phyloP scores from a whole-genome alignment of 371 early-diverging fungal species.

The Dinochytrium kinnereticum region DNA sequence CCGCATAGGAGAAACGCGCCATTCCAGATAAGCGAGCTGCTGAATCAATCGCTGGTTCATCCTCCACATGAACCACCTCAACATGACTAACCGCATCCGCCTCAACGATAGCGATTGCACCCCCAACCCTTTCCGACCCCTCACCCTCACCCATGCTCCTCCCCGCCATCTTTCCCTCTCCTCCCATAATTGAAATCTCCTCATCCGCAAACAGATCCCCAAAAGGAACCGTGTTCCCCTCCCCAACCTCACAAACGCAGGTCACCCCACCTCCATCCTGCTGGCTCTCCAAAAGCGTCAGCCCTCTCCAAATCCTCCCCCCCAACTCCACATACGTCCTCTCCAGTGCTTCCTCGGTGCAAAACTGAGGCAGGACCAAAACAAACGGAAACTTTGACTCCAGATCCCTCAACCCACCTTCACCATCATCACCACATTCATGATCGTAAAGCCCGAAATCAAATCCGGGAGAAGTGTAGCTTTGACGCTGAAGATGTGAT shows the following conservation, averaged over 20 bases:
- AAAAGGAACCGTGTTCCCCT: neutral
- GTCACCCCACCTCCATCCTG: conserved; percentile 3
- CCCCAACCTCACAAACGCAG: neutral
- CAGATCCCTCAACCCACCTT: neutral
- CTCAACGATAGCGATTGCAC: no score
- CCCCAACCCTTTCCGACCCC: no score
- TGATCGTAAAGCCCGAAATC: neutral
- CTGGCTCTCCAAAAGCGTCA: neutral
- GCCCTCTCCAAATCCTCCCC: neutral
- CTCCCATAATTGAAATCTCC: no score
- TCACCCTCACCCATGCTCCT: no score
- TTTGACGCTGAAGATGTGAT: neutral
- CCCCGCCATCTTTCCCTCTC: no score
- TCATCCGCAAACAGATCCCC: neutral
- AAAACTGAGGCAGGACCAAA: conserved; percentile 1
- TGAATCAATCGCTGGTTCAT: no score
- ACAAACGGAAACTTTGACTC: conserved; percentile 5
- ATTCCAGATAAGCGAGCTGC: no score
- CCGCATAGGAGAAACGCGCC: no score
- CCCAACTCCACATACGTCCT: neutral
- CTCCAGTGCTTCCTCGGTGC: conserved; percentile 9
- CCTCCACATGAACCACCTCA: no score
- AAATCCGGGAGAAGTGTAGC: conserved; percentile 4
- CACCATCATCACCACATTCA: neutral
- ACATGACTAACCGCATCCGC: no score